Evolutionary conservation across 139 green algal species (phyloP).

Genomic region (Chlorella sp.): DNA sequence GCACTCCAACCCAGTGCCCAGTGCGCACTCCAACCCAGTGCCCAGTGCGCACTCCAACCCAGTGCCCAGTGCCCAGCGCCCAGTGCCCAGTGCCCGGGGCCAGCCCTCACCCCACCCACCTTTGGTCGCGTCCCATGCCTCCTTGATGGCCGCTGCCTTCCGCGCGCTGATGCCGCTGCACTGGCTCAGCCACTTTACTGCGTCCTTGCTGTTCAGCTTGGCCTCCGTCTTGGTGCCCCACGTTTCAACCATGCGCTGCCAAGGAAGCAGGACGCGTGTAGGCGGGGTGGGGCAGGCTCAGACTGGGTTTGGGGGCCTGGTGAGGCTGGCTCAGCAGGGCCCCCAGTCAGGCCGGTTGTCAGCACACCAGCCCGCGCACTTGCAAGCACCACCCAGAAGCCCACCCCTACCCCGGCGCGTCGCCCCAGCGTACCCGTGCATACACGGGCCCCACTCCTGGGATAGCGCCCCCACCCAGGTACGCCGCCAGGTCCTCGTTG

Average conservation of each 20-base stretch:
- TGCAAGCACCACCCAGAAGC: too few species aligned
- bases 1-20: too few species aligned
- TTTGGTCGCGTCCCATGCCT: conserved; percentile 39
- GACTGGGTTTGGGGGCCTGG: neutral
- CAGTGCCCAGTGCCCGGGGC: too few species aligned
- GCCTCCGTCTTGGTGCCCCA: conserved; percentile 32
- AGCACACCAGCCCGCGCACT: neutral
- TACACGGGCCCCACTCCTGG: conserved; percentile 53
- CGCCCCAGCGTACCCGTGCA: conserved; percentile 25
- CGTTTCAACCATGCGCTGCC: conserved; percentile 31
- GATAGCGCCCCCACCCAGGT: conserved; percentile 42
- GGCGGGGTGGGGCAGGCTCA: too few species aligned
- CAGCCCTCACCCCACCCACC: conserved; percentile 7
- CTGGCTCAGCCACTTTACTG: conserved; percentile 17
- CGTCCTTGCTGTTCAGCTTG: conserved; percentile 42
- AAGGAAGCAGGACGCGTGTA: neutral
- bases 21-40: too few species aligned
- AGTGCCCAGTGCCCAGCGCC: too few species aligned
- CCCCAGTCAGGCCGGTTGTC: neutral
- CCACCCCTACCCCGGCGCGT: too few species aligned
- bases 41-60: too few species aligned
- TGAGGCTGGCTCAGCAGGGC: neutral
- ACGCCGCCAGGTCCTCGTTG: conserved; percentile 37
- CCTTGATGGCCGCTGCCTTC: conserved; percentile 45
- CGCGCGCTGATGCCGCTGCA: conserved; percentile 26